A percentile compares a stretch with the other conserved stretches of the same genome.
phyloP scores from a whole-genome alignment of 1,284 basidiomycete species.

The Malassezia sp. region DNA sequence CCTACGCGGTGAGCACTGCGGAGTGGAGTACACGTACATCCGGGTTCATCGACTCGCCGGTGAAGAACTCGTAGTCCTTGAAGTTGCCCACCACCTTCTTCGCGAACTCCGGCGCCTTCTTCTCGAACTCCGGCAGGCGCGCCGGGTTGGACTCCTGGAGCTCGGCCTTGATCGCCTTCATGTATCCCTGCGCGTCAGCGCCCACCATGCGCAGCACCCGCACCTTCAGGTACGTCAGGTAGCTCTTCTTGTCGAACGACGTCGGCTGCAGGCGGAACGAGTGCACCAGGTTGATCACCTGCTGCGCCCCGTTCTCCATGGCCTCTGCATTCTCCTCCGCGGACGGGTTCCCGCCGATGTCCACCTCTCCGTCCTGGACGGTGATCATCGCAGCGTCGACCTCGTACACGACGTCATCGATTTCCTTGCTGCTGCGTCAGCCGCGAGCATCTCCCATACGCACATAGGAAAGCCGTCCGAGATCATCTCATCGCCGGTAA shows the following conservation, averaged over 20 bases:
- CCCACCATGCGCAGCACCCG: not conserved
- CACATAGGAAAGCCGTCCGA: constrained; percentile 32
- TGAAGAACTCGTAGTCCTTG: constrained; percentile 81
- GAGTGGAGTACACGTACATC: too few species aligned
- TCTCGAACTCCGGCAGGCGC: constrained; percentile 69
- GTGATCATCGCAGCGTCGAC: constrained; percentile 69
- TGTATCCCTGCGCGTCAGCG: constrained; percentile 53
- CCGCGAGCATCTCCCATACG: not conserved
- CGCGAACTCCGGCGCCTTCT: constrained; percentile 55
- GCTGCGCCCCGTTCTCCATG: constrained; percentile 62
- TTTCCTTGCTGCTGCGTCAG: constrained; percentile 55
- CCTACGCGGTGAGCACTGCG: too few species aligned
- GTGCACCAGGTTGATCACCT: constrained; percentile 82
- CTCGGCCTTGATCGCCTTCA: constrained; percentile 63
- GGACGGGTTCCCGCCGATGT: constrained; percentile 66
- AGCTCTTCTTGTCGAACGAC: constrained; percentile 83
- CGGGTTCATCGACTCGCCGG: constrained; percentile 57
- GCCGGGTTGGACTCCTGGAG: constrained; percentile 55
- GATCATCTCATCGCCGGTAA: constrained; percentile 75
- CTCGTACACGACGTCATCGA: constrained; percentile 80
- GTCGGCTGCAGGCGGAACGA: constrained; percentile 81
- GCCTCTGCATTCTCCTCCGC: constrained; percentile 75
- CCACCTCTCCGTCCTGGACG: constrained; percentile 70
- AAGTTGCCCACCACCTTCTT: constrained; percentile 74
- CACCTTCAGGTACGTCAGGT: constrained; percentile 67